Percentiles rank a stretch among this genome's conserved stretches.
Conservation (phyloP, 169 alveolate genomes). For the Perkinsus olseni region DNA sequence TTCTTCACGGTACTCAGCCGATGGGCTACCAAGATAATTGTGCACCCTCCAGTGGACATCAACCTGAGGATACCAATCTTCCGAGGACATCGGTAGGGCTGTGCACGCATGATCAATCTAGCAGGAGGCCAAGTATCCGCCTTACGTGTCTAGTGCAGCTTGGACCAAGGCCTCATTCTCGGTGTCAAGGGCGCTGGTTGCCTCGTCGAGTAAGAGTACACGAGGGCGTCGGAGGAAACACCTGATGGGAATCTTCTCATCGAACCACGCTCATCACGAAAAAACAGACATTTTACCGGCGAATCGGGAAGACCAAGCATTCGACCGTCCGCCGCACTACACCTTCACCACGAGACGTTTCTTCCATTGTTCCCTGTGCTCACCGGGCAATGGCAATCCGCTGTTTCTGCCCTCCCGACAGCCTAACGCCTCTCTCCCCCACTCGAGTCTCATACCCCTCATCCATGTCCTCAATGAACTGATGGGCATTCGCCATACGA, state of each 20-base stretch:
- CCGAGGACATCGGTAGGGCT: background rate
- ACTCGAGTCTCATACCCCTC: conserved; percentile 51
- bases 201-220: conserved; percentile 65
- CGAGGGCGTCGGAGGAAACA: conserved; percentile 52
- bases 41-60: conserved; percentile 14
- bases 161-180: conserved; percentile 58
- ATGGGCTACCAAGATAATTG: conserved; percentile 83
- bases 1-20: conserved; percentile 74
- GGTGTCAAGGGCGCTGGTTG: conserved; percentile 64
- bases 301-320: too few species aligned
- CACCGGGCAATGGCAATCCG: conserved; percentile 64
- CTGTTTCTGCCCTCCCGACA: conserved; percentile 78
- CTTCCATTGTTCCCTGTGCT: too few species aligned
- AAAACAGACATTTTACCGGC: too few species aligned
- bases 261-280: too few species aligned
- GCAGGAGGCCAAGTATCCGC: background rate
- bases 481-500: conserved; percentile 66
- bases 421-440: conserved; percentile 67
- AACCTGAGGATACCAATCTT: background rate
- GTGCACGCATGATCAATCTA: conserved; percentile 8
- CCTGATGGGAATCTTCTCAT: background rate
- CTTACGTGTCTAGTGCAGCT: conserved; percentile 25
- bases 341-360: conserved; percentile 8
- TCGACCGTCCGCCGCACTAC: too few species aligned
- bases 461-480: conserved; percentile 61